Conservation (phyloP, 2,329 filamentous ascomycete species). For the Sporothrix globosa region DNA sequence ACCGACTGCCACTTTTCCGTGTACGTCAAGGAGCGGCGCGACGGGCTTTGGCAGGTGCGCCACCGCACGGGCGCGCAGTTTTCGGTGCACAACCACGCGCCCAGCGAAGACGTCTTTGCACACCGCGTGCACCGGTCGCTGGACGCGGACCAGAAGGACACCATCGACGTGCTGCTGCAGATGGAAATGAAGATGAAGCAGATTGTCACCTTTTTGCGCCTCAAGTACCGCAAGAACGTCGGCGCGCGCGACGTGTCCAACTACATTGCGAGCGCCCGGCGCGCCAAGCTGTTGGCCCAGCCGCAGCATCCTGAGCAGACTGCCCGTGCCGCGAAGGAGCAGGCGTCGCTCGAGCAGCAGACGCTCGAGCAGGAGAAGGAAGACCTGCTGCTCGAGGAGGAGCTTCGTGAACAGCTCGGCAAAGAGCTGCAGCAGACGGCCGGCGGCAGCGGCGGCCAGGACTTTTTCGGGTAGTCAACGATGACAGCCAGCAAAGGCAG, state of each 20-base stretch:
- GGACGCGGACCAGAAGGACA: slow-evolving; percentile 33
- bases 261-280: slow-evolving; percentile 32
- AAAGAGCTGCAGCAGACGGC: slow-evolving; percentile 27
- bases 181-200: slow-evolving; percentile 32
- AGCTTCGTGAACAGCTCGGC: slow-evolving; percentile 30
- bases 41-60: slow-evolving; percentile 29
- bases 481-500: too few species aligned
- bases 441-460: slow-evolving; percentile 18
- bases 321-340: background rate
- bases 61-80: slow-evolving; percentile 32
- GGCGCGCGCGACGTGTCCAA: slow-evolving; percentile 32
- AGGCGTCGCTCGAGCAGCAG: slow-evolving; percentile 22
- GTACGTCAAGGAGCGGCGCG: slow-evolving; percentile 32
- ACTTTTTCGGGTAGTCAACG: slow-evolving; percentile 13
- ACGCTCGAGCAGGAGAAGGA: slow-evolving; percentile 26
- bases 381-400: slow-evolving; percentile 30
- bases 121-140: slow-evolving; percentile 33
- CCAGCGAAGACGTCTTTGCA: slow-evolving; percentile 29
- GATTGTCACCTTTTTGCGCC: slow-evolving; percentile 32
- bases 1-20: slow-evolving; percentile 31
- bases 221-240: slow-evolving; percentile 33
- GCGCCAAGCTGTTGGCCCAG: slow-evolving; percentile 17
- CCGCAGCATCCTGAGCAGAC: slow-evolving; percentile 8
- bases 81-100: slow-evolving; percentile 32
- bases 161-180: slow-evolving; percentile 30